phyloP scores from a whole-genome alignment of 2,329 filamentous ascomycete genomes.

The Monilinia fructicola region DNA sequence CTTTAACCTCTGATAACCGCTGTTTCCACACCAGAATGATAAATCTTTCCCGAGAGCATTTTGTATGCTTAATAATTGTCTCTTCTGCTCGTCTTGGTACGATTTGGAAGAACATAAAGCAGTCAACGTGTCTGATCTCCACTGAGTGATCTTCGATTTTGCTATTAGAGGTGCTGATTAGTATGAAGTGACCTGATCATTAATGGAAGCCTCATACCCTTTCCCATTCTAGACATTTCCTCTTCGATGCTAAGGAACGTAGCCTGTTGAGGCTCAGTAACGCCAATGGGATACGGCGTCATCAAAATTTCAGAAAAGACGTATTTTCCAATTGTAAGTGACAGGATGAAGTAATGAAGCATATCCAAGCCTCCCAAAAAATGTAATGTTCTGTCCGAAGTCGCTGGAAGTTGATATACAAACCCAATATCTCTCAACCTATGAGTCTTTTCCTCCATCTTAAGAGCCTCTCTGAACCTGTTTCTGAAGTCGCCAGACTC shows the following conservation, averaged over 20 bases:
- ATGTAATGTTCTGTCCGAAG: neutral
- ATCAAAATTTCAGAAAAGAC: neutral
- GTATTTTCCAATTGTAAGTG: constrained; percentile 1
- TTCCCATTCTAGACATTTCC: constrained; percentile 13
- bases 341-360: constrained; percentile 13
- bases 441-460: neutral
- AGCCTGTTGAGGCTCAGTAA: neutral
- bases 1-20: neutral
- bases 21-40: neutral
- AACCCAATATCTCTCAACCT: neutral
- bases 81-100: neutral
- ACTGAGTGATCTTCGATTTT: constrained; percentile 8
- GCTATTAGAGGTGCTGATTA: neutral
- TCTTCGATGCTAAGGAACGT: neutral
- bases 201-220: neutral
- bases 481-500: neutral
- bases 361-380: neutral
- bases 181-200: neutral
- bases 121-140: constrained; percentile 6
- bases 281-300: neutral
- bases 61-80: neutral
- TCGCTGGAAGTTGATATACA: neutral
- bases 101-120: constrained; percentile 3
- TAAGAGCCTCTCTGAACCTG: neutral
- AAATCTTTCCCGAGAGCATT: neutral